Evolutionary conservation across 805 yeast species (phyloP).

Genomic region (Saccharomyces kudriavzevii): DNA sequence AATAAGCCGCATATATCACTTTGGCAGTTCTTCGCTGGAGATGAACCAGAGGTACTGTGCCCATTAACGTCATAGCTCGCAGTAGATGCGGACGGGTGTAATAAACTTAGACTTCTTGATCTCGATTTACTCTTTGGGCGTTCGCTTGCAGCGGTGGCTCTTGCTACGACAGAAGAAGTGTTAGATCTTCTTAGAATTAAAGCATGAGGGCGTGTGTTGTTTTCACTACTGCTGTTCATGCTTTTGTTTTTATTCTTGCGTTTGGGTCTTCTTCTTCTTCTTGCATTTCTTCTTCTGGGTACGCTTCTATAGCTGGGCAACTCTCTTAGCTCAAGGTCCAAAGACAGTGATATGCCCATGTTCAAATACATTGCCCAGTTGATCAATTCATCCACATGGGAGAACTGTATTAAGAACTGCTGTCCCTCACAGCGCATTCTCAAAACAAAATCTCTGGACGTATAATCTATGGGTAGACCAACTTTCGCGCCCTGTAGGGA

Average conservation of each 20-base stretch:
- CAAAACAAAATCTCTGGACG: constrained; percentile 57
- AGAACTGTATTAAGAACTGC: constrained; percentile 65
- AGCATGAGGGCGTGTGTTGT: not conserved
- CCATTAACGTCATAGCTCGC: not conserved
- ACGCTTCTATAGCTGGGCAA: constrained; percentile 73
- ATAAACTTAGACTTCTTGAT: not conserved
- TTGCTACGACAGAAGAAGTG: not conserved
- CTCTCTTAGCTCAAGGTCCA: constrained; percentile 65
- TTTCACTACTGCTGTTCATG: not conserved
- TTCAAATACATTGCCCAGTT: constrained; percentile 70
- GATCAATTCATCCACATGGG: constrained; percentile 56
- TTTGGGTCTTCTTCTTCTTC: constrained; percentile 20
- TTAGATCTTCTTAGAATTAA: not conserved
- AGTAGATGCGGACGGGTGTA: not conserved
- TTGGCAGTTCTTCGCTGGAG: not conserved
- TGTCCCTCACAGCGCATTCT: constrained; percentile 76
- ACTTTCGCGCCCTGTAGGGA: constrained; percentile 76
- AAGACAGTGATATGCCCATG: constrained; percentile 69
- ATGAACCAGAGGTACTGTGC: not conserved
- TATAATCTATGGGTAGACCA: constrained; percentile 82
- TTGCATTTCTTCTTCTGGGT: constrained; percentile 60
- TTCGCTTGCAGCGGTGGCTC: not conserved
- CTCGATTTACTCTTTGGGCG: not conserved
- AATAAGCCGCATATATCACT: not conserved
- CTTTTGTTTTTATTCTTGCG: constrained; percentile 2